These are phyloP conservation scores for Aureobasidium sp. DNA, from an alignment of 2,329 filamentous ascomycete genomes.

Conservation along the genomic window DNA sequence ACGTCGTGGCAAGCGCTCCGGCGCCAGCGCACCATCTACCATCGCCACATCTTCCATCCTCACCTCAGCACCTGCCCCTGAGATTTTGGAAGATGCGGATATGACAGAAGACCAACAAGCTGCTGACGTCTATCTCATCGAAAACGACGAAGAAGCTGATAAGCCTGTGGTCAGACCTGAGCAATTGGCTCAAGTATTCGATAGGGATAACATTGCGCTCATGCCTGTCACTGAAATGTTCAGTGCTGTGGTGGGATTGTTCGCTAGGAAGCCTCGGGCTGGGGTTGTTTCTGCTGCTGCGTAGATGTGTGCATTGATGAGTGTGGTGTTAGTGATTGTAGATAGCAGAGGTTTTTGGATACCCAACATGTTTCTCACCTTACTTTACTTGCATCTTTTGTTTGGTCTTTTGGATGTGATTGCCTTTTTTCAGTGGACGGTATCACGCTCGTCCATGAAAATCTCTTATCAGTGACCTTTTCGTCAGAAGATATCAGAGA, in stretches of 20 bases:
- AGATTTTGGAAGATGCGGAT: slow-evolving; percentile 28
- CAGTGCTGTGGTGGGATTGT: slow-evolving; percentile 73
- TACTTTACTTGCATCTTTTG: too few relatives aligned
- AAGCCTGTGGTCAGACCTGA: slow-evolving; percentile 73
- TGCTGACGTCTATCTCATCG: slow-evolving; percentile 28
- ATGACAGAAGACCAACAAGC: slow-evolving; percentile 33
- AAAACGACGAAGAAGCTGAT: slow-evolving; percentile 51
- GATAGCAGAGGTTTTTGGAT: background rate
- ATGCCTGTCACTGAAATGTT: slow-evolving; percentile 81
- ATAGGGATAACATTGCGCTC: slow-evolving; percentile 73
- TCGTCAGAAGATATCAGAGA: too few relatives aligned
- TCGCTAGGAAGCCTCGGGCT: slow-evolving; percentile 60
- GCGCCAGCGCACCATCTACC: background rate
- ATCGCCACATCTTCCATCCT: slow-evolving; percentile 11
- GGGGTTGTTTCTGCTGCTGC: slow-evolving; percentile 7
- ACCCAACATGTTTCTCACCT: too few relatives aligned
- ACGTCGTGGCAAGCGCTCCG: slow-evolving; percentile 15
- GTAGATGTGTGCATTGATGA: background rate
- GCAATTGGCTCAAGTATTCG: slow-evolving; percentile 74
- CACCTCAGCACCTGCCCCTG: background rate
- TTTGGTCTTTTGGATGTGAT: background rate
- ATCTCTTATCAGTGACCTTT: too few relatives aligned
- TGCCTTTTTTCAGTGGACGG: too few relatives aligned
- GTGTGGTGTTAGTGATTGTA: background rate
- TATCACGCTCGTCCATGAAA: too few relatives aligned